Evolutionary conservation across 208 protist species (phyloP).

Genomic region (Crithidia brevicula): DNA sequence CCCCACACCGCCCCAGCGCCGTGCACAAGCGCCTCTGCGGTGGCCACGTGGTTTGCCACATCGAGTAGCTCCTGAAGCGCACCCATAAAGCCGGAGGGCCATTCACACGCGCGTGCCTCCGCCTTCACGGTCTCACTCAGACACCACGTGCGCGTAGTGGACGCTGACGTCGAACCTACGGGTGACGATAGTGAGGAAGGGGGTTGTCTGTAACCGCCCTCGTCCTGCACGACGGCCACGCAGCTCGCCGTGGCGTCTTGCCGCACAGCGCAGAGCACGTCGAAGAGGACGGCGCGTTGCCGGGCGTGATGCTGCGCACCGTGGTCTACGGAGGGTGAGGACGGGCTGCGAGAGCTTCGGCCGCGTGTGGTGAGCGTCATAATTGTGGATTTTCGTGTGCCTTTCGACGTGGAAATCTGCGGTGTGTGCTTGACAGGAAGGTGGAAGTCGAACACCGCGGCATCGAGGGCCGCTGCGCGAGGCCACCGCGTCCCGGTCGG

Average conservation of each 20-base stretch:
- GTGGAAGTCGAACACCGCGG: conserved; percentile 1
- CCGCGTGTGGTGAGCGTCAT: conserved; percentile 22
- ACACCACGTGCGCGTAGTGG: conserved; percentile 12
- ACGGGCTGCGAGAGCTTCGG: conserved; percentile 3
- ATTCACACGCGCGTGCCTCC: conserved; percentile 16
- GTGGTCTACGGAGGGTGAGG: background rate
- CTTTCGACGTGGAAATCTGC: background rate
- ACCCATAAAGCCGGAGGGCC: conserved; percentile 16
- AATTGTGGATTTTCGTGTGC: background rate
- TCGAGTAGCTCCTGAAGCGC: conserved; percentile 36
- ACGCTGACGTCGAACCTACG: too few relatives aligned
- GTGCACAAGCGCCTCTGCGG: conserved; percentile 30
- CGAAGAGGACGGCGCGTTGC: conserved; percentile 52
- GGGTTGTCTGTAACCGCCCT: too few relatives aligned
- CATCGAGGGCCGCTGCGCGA: background rate
- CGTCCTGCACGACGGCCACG: background rate
- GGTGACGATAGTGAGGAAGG: too few relatives aligned
- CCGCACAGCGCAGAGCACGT: conserved; percentile 64
- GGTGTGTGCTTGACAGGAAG: background rate
- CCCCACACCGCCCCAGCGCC: conserved; percentile 9
- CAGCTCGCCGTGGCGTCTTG: conserved; percentile 51
- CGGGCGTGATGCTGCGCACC: conserved; percentile 1
- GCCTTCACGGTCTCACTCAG: conserved; percentile 20
- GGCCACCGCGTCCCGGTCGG: background rate
- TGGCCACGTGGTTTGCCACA: conserved; percentile 41